Base-by-base conservation (phyloP, 2,329 filamentous ascomycete genomes). In the Neonectria magnoliae region DNA sequence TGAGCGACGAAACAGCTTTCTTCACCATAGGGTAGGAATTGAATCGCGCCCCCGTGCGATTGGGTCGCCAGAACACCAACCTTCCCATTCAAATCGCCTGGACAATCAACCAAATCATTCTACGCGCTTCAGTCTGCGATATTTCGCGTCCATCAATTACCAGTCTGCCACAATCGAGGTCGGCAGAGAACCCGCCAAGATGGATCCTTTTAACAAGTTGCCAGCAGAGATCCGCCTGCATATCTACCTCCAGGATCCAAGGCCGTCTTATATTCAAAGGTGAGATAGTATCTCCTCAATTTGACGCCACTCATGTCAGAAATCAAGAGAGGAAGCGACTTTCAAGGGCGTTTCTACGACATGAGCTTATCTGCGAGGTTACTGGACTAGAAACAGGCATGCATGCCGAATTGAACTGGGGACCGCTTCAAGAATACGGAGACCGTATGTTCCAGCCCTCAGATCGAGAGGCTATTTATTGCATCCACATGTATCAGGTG, bases 161-260 rank as follows among this genome's bases (percentile, higher is more conserved):
- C 51, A 53, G 10, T 33, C 18, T 25, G 1, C 18, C 33, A n/a
- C 27, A 25, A 22, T 16, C 25, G 1, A 48, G 22, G 13, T 48
- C 22, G 7, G 16, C 22, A 48, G 7, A 44, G 22, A 56, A 56
- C 16, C 16, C 41, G 36, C 25, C 29, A 55, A 47, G n/a, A 63
- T 58, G 54, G 67, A 69, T 29, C 57, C 65, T 29, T 66, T 69
- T 44, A 20, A 16, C 18, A 53, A 16, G 4, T 4, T 68, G 2
- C 52, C 67, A 2, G 8, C 62, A 1, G 68, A 70, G 27, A 7
- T 68, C 14, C 55, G 60, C 3, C 1, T 64, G 7, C 6, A 16
- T 1, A 31, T 69, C 20, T 57, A 63, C 2, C 2, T 52, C 2
- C 31, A 45, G 2, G 5, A 36, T 5, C 9, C 50, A 44, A 25